These are phyloP conservation scores for Dissophora ornata DNA, from an alignment of 192 early-diverging fungal genomes.

Conservation along the genomic window DNA sequence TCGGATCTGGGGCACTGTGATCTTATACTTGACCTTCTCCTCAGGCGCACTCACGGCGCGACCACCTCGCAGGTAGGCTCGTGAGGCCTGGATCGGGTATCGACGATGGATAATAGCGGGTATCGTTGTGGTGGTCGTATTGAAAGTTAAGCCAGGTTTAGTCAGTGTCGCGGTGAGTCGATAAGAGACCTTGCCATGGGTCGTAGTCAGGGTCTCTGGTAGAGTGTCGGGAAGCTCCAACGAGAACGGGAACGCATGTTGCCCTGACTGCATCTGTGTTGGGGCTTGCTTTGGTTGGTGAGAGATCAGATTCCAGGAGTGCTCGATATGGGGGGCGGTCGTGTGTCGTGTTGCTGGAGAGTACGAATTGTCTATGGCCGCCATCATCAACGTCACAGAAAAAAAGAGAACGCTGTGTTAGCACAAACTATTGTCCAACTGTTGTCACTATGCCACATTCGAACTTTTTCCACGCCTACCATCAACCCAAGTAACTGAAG, in stretches of 20 bases:
- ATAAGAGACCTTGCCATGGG: constrained; percentile 45
- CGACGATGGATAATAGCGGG: constrained; percentile 27
- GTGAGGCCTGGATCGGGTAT: constrained; percentile 26
- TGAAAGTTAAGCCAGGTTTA: constrained; percentile 38
- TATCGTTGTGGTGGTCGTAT: constrained; percentile 19
- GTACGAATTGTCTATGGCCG: constrained; percentile 40
- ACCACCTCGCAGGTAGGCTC: constrained; percentile 30
- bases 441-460: no score
- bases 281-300: constrained; percentile 34
- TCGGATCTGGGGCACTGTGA: constrained; percentile 38
- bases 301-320: constrained; percentile 34
- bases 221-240: constrained; percentile 50
- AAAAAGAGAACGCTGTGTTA: no score
- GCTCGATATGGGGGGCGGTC: constrained; percentile 42
- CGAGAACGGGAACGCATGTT: constrained; percentile 49
- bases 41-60: constrained; percentile 19
- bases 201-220: constrained; percentile 41
- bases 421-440: not conserved
- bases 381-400: constrained; percentile 50
- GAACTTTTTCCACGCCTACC: constrained; percentile 12
- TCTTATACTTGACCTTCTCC: constrained; percentile 46
- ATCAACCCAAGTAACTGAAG: constrained; percentile 47
- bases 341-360: constrained; percentile 39
- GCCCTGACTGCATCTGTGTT: constrained; percentile 23
- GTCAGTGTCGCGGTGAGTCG: constrained; percentile 36